A percentile compares a stretch with the other conserved stretches of the same genome.
Evolutionary conservation across 768 basidiomycete species (phyloP).

Genomic region (Lentinus tigrinus): DNA sequence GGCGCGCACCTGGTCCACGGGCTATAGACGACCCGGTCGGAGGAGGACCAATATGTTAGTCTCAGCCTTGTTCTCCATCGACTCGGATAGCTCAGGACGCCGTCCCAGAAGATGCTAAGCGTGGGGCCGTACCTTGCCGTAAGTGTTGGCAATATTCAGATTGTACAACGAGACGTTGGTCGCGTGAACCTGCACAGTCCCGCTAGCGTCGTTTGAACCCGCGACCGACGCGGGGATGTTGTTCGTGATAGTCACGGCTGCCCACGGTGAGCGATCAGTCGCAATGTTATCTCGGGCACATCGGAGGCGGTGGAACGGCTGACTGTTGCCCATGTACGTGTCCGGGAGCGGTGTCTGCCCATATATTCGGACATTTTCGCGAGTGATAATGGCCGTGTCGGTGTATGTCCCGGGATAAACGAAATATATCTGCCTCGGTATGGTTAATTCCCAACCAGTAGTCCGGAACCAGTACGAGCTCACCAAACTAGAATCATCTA

Average conservation of each 20-base stretch:
- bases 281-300: not conserved
- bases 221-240: slow-evolving; percentile 16
- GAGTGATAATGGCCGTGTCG: slow-evolving; percentile 12
- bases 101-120: too few relatives aligned
- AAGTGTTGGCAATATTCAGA: slow-evolving; percentile 26
- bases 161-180: slow-evolving; percentile 25
- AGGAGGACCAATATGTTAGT: not conserved
- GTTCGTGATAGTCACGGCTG: slow-evolving; percentile 17
- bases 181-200: slow-evolving; percentile 15
- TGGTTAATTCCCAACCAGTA: not conserved
- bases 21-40: not conserved
- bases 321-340: slow-evolving; percentile 15
- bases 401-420: slow-evolving; percentile 11
- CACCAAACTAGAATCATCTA: slow-evolving; percentile 14
- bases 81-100: too few relatives aligned
- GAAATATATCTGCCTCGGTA: slow-evolving; percentile 8
- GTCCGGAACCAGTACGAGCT: not conserved
- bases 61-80: too few relatives aligned
- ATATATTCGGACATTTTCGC: slow-evolving; percentile 9
- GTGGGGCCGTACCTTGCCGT: slow-evolving; percentile 22
- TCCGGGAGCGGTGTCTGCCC: slow-evolving; percentile 8
- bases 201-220: slow-evolving; percentile 18
- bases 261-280: not conserved
- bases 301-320: not conserved
- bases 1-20: slow-evolving; percentile 15